phyloP scores from a whole-genome alignment of 176 grass and related monocot species.

The Oryza australiensis region DNA sequence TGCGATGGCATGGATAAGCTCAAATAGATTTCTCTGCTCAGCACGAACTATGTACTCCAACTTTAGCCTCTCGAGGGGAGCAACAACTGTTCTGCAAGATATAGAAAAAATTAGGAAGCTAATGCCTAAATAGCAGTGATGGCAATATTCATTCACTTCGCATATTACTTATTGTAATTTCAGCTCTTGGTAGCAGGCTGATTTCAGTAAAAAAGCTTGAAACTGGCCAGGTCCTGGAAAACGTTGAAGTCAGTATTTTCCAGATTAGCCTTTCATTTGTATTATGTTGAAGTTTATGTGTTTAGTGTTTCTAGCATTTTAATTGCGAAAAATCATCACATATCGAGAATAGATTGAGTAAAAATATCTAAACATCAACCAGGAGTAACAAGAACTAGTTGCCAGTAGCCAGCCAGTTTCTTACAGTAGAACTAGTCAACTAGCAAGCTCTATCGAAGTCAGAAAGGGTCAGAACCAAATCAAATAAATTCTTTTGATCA shows the following conservation, averaged over 20 bases:
- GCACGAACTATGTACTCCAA: conserved; percentile 95
- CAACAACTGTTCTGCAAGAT: conserved; percentile 85
- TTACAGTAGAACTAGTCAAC: neutral
- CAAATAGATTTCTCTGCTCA: conserved; percentile 86
- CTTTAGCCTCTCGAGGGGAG: conserved; percentile 96
- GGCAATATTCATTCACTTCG: neutral
- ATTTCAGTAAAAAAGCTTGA: neutral
- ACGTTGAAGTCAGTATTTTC: neutral
- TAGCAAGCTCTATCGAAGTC: neutral
- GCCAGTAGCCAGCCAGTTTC: too few relatives aligned
- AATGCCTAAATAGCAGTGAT: neutral
- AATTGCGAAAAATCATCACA: conserved; percentile 3
- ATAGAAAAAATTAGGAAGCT: conserved; percentile 29
- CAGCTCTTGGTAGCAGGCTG: neutral
- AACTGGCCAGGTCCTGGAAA: neutral
- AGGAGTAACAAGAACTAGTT: neutral
- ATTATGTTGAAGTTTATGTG: neutral
- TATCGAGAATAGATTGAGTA: neutral
- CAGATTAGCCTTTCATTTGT: neutral
- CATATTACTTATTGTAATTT: neutral
- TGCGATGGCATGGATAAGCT: conserved; percentile 78
- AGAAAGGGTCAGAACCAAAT: neutral
- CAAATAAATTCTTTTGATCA: neutral
- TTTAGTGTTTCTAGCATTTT: neutral
- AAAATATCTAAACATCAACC: neutral